Evolutionary conservation across 139 green algal genomes (phyloP).

Genomic region (Chlorella sp.): DNA sequence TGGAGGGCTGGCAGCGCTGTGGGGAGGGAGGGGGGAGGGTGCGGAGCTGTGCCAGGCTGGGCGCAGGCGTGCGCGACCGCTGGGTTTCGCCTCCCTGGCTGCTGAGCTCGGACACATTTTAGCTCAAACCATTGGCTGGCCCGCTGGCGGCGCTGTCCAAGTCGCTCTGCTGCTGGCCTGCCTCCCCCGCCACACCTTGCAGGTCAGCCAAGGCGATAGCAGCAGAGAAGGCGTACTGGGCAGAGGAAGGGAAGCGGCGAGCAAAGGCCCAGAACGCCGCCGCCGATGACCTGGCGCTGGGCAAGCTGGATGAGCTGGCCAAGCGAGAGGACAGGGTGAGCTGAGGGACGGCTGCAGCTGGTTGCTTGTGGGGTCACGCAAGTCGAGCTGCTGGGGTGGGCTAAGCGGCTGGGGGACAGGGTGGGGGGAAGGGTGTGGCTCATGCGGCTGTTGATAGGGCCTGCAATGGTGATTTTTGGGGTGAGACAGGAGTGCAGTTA

Average conservation of each 20-base stretch:
- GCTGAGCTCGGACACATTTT: too few species aligned
- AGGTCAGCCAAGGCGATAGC: not conserved
- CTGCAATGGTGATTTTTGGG: too few species aligned
- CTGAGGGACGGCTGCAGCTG: too few species aligned
- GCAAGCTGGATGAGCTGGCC: slow-evolving; percentile 31
- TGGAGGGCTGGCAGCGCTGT: not conserved
- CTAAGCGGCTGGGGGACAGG: too few species aligned
- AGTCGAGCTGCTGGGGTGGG: too few species aligned
- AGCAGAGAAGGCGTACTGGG: slow-evolving; percentile 22
- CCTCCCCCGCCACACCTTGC: not conserved
- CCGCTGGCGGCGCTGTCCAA: too few species aligned
- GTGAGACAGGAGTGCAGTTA: too few species aligned
- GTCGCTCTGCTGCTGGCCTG: not conserved
- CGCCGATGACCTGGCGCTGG: not conserved
- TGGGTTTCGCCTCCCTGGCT: too few species aligned
- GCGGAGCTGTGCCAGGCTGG: not conserved
- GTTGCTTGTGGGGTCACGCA: too few species aligned
- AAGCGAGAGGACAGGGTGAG: slow-evolving; percentile 10
- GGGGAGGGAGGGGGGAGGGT: not conserved
- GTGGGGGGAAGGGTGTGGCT: too few species aligned
- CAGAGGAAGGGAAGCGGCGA: not conserved
- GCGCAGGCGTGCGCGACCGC: not conserved
- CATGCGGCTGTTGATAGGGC: too few species aligned
- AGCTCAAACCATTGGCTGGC: too few species aligned
- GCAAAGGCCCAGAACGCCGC: not conserved